A percentile compares a stretch with the other conserved stretches of the same genome.
Conservation (phyloP, 2,329 filamentous ascomycete species). For the Neoascochyta sp. region DNA sequence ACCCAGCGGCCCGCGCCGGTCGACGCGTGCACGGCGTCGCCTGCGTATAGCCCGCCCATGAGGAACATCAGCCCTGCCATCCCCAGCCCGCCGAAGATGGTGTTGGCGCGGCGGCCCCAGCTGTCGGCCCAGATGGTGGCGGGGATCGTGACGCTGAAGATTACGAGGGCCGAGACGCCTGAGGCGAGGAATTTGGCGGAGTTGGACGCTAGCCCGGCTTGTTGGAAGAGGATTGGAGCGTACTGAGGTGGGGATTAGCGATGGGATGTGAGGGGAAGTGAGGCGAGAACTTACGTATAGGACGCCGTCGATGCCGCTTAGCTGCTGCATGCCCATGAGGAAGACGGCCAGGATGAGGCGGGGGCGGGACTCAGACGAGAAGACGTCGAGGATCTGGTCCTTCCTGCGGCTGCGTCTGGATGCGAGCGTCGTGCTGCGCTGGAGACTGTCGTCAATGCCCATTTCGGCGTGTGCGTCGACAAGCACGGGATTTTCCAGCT, state of each 20-base stretch:
- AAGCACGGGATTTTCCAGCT: conserved; percentile 9
- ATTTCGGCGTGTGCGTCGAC: not conserved
- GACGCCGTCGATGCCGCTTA: conserved; percentile 61
- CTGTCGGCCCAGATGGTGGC: conserved; percentile 53
- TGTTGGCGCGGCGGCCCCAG: conserved; percentile 54
- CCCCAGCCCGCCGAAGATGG: conserved; percentile 52
- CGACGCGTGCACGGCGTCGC: conserved; percentile 40
- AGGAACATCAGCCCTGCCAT: conserved; percentile 50
- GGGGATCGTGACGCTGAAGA: conserved; percentile 55
- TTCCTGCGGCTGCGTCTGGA: too few species aligned
- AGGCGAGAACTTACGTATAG: conserved; percentile 55
- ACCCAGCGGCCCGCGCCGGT: conserved; percentile 47
- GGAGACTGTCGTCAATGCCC: not conserved
- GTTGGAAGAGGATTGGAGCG: conserved; percentile 56
- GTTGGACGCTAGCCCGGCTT: conserved; percentile 53
- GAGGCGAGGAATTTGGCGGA: conserved; percentile 58
- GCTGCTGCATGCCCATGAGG: conserved; percentile 57
- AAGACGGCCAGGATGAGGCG: conserved; percentile 49
- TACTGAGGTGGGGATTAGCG: too few species aligned
- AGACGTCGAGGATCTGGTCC: conserved; percentile 5
- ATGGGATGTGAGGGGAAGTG: too few species aligned
- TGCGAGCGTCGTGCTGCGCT: too few species aligned
- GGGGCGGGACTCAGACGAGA: conserved; percentile 2
- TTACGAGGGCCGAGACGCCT: conserved; percentile 56
- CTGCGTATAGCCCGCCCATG: conserved; percentile 53